Percentiles rank a stretch among this genome's conserved stretches.
Evolutionary conservation across 257 asterid genomes (phyloP).

Genomic region (Solanum commersonii): DNA sequence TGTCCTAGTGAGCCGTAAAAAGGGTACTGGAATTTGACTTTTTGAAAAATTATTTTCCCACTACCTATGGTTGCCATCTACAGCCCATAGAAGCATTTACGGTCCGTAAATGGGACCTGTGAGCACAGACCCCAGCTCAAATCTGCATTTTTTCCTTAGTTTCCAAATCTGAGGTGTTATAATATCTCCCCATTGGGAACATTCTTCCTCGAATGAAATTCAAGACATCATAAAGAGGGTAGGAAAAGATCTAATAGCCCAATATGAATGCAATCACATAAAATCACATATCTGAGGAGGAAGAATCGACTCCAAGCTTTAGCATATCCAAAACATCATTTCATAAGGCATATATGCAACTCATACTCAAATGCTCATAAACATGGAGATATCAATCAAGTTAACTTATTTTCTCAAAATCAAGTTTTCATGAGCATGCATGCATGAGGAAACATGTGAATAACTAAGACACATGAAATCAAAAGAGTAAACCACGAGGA

Average conservation of each 20-base stretch:
- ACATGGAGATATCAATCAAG: not conserved
- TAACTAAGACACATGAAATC: not conserved
- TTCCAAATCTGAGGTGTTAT: no score
- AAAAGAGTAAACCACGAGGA: not conserved
- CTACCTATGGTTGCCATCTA: not conserved
- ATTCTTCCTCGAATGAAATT: not conserved
- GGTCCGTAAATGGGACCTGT: not conserved
- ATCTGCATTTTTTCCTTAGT: not conserved
- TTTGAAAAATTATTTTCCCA: no score
- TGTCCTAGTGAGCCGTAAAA: not conserved
- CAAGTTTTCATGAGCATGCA: not conserved
- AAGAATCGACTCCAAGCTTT: not conserved
- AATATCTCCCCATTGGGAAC: not conserved
- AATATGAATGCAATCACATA: not conserved
- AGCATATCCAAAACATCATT: not conserved
- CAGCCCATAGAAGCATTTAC: not conserved
- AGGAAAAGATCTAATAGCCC: not conserved
- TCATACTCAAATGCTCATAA: not conserved
- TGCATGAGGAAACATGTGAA: not conserved
- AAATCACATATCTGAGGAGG: not conserved
- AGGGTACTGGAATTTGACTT: not conserved
- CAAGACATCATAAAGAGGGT: not conserved
- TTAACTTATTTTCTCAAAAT: not conserved
- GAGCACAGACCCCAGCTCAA: not conserved
- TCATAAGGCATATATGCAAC: not conserved